These are phyloP conservation scores for Plantago coronopus DNA, from an alignment of 305 asterid species.

Conservation along the genomic window DNA sequence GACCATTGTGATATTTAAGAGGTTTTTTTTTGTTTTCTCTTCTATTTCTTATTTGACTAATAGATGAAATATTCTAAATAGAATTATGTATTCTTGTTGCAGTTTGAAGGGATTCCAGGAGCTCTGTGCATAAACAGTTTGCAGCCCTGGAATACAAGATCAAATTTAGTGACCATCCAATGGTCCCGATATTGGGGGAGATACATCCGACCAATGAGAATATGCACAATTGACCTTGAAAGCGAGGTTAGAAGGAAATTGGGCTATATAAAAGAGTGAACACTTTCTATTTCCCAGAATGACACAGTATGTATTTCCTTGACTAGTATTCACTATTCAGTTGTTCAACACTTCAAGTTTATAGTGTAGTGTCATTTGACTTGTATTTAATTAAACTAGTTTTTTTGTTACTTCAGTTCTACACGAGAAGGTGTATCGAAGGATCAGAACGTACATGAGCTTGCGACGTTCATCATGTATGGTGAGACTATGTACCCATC, in stretches of 20 bases:
- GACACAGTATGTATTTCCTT: too few relatives aligned
- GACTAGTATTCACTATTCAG: too few relatives aligned
- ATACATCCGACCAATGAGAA: too few relatives aligned
- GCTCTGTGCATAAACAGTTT: slow-evolving; percentile 21
- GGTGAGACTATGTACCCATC: background rate
- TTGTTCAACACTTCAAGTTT: too few relatives aligned
- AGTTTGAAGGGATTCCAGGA: slow-evolving; percentile 45
- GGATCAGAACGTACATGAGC: background rate
- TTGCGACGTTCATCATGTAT: background rate
- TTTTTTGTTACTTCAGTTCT: background rate
- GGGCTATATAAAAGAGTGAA: too few relatives aligned
- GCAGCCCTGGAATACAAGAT: background rate
- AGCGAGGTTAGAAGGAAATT: too few relatives aligned
- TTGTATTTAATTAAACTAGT: background rate
- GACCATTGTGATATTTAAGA: background rate
- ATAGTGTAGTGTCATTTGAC: too few relatives aligned
- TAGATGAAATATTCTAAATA: background rate
- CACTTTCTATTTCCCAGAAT: too few relatives aligned
- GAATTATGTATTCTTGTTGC: slow-evolving; percentile 18
- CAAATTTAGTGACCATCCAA: too few relatives aligned
- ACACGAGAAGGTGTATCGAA: background rate
- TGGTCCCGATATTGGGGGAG: background rate
- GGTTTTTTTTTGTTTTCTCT: background rate
- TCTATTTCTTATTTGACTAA: background rate
- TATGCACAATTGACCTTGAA: too few relatives aligned